Conservation (phyloP, 1,139 yeast genomes). For the Arxiozyma bovina region DNA sequence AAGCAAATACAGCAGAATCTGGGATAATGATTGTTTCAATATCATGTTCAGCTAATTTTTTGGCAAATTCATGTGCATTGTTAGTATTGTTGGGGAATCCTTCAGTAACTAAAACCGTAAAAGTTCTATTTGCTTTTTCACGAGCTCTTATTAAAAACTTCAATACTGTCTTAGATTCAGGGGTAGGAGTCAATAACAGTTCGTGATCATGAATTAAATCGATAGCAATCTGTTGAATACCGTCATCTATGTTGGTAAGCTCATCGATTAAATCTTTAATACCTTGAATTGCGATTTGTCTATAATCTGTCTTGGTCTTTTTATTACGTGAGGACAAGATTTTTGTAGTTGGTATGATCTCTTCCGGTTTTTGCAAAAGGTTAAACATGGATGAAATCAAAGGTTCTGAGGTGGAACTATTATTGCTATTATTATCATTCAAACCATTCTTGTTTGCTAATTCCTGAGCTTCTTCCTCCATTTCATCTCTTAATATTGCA, state of each 20-base stretch:
- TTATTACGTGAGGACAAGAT: constrained; percentile 20
- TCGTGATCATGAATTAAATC: constrained; percentile 95
- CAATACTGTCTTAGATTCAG: constrained; percentile 80
- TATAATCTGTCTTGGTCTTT: constrained; percentile 45
- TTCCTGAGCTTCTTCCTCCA: constrained; percentile 43
- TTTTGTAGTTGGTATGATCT: constrained; percentile 14
- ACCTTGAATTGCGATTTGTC: constrained; percentile 88
- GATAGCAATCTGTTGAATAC: constrained; percentile 79
- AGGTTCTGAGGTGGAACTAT: constrained; percentile 37
- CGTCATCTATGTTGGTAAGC: constrained; percentile 80
- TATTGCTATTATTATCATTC: constrained; percentile 22
- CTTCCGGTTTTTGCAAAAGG: constrained; percentile 51
- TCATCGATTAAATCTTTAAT: constrained; percentile 91
- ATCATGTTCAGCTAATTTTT: constrained; percentile 69
- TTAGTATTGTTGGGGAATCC: constrained; percentile 80
- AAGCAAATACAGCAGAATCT: constrained; percentile 85
- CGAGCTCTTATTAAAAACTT: constrained; percentile 83
- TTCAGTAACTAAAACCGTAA: constrained; percentile 88
- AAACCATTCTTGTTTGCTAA: constrained; percentile 3
- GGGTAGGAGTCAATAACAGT: constrained; percentile 84
- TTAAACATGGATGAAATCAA: constrained; percentile 85
- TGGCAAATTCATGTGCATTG: constrained; percentile 71
- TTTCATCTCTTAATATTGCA: constrained; percentile 81
- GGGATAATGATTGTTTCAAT: constrained; percentile 89
- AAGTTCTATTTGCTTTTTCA: constrained; percentile 62